A percentile compares a stretch with the other conserved stretches of the same genome.
Conservation (phyloP, 2,329 filamentous ascomycete species). For the Aspergillus sp. region DNA sequence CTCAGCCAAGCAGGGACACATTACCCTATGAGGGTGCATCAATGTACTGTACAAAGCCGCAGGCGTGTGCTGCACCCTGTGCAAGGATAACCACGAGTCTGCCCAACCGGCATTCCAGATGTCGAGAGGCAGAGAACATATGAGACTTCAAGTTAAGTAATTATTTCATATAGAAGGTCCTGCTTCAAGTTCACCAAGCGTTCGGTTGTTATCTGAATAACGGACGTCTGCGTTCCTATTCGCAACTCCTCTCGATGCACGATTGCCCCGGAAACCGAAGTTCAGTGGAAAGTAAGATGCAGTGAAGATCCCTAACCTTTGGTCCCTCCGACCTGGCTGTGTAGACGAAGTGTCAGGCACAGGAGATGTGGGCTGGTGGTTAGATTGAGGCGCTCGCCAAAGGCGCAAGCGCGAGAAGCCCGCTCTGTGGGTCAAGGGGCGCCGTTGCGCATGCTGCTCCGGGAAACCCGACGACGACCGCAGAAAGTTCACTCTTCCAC, state of each 20-base stretch:
- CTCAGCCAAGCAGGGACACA: not conserved
- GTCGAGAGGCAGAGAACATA: not conserved
- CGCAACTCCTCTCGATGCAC: not conserved
- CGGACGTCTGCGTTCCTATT: not conserved
- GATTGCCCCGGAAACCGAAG: slow-evolving; percentile 3
- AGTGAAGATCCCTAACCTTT: not conserved
- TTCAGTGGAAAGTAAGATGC: not conserved
- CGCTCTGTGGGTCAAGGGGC: slow-evolving; percentile 18
- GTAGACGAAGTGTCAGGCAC: not conserved
- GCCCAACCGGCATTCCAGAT: not conserved
- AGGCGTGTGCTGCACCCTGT: not conserved
- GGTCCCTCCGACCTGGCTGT: not conserved
- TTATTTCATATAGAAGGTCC: slow-evolving; percentile 17
- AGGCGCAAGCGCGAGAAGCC: slow-evolving; percentile 2
- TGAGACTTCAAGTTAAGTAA: not conserved
- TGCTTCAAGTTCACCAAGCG: slow-evolving; percentile 27
- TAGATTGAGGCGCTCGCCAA: slow-evolving; percentile 5
- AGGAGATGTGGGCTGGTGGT: not conserved
- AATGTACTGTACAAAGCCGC: slow-evolving; percentile 1
- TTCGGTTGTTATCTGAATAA: slow-evolving; percentile 11
- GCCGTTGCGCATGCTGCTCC: slow-evolving; percentile 37
- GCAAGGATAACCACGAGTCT: not conserved
- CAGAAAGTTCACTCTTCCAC: slow-evolving; percentile 34
- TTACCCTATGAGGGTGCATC: not conserved
- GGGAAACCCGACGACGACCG: slow-evolving; percentile 40